Base-by-base conservation (phyloP, 139 green algal species). In the Tetraselmis chui region DNA sequence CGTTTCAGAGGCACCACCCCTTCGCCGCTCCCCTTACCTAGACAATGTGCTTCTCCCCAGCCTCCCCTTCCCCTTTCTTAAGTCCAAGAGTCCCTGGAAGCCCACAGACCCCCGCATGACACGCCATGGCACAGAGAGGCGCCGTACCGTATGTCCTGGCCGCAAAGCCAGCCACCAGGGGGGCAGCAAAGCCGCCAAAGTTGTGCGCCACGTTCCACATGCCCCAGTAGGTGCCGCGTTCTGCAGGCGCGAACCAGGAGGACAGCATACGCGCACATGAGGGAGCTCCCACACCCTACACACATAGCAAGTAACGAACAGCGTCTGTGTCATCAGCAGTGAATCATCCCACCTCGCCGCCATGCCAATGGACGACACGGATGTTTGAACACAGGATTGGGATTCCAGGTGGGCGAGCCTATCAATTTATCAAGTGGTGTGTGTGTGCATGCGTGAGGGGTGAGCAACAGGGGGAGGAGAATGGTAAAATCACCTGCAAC, bases 171-270 rank as follows among this genome's bases (percentile, higher is more conserved):
- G 79, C 79, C 26, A 82, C 32, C n/a, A 82, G 29, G 2, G 79
- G 79, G 2, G 79, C 29, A 2, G 30, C 18, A n/a, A 76, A 76
- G 79, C 29, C 79, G 26, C 79, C 79, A 27, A 82, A n/a, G 79
- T 82, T 82, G 79, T 82, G 28, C 11, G 29, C 24, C n/a, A 31
- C 32, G 79, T 92, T 94, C 91, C 89, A 93, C 82, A 91, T 88
- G 79, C 91, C 91, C 92, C 91, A 96, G 84, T 88, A 92, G 23
- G 86, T 92, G 59, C 86, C 86, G 59, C 86, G 77, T 83, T 89
- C 83, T 11, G 23, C 22, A 26, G 32, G 45, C 45, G 45, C 45
- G 45, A 67, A 67, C 45, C 26, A 29, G 74, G 74, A 77, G 74
- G 74, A 67, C 28, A 79, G 27, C 76, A 79, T 28, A 2, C 76